Conservation (phyloP, 768 basidiomycete species). For the Collybiopsis luxurians region DNA sequence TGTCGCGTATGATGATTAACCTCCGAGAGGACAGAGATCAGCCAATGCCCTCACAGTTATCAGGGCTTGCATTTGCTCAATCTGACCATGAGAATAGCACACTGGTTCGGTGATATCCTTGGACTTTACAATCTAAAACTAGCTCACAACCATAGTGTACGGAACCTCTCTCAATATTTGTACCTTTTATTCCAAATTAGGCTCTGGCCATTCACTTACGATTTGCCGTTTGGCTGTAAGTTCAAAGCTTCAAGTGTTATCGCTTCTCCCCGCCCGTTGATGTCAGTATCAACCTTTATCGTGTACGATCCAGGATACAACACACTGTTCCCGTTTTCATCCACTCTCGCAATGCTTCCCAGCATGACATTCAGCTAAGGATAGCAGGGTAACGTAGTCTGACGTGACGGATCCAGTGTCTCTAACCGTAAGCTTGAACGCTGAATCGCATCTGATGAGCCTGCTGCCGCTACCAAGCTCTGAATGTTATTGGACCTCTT, state of each 20-base stretch:
- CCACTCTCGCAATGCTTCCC: conserved; percentile 47
- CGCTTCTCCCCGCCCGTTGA: conserved; percentile 40
- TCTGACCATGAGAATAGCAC: no score
- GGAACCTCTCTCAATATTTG: no score
- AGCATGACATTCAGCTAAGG: conserved; percentile 43
- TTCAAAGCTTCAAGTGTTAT: conserved; percentile 37
- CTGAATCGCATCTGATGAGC: conserved; percentile 27
- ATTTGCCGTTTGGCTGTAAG: conserved; percentile 39
- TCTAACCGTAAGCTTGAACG: conserved; percentile 41
- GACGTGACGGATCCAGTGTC: conserved; percentile 49
- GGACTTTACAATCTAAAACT: no score
- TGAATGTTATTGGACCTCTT: conserved; percentile 37
- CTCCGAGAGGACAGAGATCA: no score
- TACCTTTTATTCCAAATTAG: no score
- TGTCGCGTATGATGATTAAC: no score
- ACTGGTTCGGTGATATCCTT: no score
- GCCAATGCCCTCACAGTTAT: no score
- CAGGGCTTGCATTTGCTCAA: no score
- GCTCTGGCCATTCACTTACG: conserved; percentile 41
- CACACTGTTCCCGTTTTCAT: conserved; percentile 42
- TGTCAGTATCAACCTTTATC: conserved; percentile 22
- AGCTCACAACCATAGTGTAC: no score
- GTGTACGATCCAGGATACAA: conserved; percentile 44
- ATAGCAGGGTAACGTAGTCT: conserved; percentile 55
- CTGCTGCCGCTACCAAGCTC: conserved; percentile 28